Evolutionary conservation across 2,329 filamentous ascomycete genomes (phyloP), one percentile per base, ranked within the genome.

Genomic region (Pestalotiopsis sp.): DNA sequence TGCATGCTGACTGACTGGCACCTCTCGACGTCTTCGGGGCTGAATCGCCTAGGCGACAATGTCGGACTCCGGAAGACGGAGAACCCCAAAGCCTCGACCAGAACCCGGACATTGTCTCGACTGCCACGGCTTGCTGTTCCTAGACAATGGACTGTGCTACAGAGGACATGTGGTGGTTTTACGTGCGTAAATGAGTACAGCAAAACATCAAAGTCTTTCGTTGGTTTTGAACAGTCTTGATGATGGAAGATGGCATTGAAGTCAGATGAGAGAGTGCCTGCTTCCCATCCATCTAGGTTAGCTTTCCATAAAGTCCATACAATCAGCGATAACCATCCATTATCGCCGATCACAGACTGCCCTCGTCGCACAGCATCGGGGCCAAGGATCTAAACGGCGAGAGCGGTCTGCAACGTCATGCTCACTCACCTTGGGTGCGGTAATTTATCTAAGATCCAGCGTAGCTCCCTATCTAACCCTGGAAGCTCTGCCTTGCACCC

Each of bases 401-500:
- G 27, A 61, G 58, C 58, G 27, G 23, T 27, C 23, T 61, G 58
- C 61, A 63, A 63, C 61, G 61, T 63, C 61, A 63, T 63, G 23
- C 25, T 36, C 58, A 27, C 39, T 13, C 58, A 45, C 39, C n/a
- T 36, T n/a, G 9, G 31, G 17, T 63, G 61, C 61, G 61, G 61
- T 36, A 63, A 63, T 63, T 63, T 63, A 41, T 63, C 61, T 63
- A 45, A 41, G 38, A 27, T 39, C 59, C 59, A 49, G n/a, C 61
- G 27, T 31, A 36, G n/a, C 13, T 39, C 63, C 52, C 63, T 65
- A 45, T 56, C 63, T 52, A 65, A 41, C 63, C 49, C 63, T 57
- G 63, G 17, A 65, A 65, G 63, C 63, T 65, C 63, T 57, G 63
- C 39, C 61, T 63, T 31, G 39, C 41, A 57, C 63, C 63, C 63